Conservation (phyloP, 306 rosid genomes). For the Ceratonia siliqua region DNA sequence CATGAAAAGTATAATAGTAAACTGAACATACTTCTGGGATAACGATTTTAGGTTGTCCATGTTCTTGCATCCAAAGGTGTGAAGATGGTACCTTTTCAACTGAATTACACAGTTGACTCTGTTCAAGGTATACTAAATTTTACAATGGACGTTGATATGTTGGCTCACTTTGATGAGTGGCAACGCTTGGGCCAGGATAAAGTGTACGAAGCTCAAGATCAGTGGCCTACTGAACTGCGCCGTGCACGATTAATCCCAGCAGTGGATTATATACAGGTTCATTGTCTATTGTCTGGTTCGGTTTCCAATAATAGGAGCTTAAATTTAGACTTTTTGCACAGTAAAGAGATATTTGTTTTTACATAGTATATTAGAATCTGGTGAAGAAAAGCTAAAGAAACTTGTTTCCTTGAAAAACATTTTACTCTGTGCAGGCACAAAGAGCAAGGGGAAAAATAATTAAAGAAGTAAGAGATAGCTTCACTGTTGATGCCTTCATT, state of each 20-base stretch:
- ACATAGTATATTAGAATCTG: neutral
- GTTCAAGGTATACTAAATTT: slow-evolving; percentile 79
- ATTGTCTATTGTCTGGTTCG: neutral
- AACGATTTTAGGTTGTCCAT: slow-evolving; percentile 50
- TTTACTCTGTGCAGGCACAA: slow-evolving; percentile 53
- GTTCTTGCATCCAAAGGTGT: slow-evolving; percentile 71
- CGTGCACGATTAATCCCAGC: slow-evolving; percentile 65
- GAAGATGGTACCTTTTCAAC: slow-evolving; percentile 68
- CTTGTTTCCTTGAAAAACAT: no score
- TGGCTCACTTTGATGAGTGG: slow-evolving; percentile 84
- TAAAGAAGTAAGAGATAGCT: slow-evolving; percentile 56
- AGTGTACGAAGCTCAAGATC: slow-evolving; percentile 77
- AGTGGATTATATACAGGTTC: slow-evolving; percentile 75
- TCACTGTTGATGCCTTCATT: slow-evolving; percentile 65
- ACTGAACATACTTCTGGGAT: slow-evolving; percentile 16
- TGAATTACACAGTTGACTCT: slow-evolving; percentile 60
- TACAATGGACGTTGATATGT: slow-evolving; percentile 84
- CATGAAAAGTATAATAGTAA: neutral
- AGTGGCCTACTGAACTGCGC: slow-evolving; percentile 68
- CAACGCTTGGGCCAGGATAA: slow-evolving; percentile 63
- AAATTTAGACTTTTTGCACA: slow-evolving; percentile 6
- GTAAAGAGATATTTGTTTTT: neutral
- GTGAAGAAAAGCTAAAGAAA: neutral
- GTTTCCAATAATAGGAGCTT: slow-evolving; percentile 7
- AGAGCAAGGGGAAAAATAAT: slow-evolving; percentile 69